Base-by-base conservation (phyloP, 805 yeast species). In the Candida germanica region DNA sequence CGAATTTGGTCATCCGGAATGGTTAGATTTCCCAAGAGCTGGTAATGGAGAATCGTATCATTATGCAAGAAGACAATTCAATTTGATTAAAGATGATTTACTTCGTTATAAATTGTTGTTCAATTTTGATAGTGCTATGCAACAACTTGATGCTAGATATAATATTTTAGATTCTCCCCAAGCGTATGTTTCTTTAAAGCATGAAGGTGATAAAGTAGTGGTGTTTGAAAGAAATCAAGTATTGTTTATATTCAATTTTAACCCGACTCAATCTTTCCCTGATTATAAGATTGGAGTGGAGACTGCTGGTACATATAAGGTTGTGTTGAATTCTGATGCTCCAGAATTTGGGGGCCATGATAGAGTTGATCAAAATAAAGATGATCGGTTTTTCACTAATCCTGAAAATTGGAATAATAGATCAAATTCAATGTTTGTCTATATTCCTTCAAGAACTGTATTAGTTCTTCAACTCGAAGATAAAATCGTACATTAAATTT, bases 1-100 rank as follows among this genome's bases (percentile, higher is more conserved):
- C 54, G 98, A 91, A 63, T 91, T 93, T 65, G 98, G 98, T 12
- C 98, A 91, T 53, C 98, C 98, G 3, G 98, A 91, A 58, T 91
- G 98, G 98, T 75, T 93, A 35, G 98, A 91, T 61, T 93, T 91
- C 72, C 98, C 98, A 10, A 79, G 96, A 52, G 82, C 47, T 19
- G 96, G 96, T 23, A 93, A 91, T 61, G 73, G 73, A 18, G 88
- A 87, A 57, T 82, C 93, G 13, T 91, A 85, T 63, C 93, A 86
- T 63, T 91, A 93, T 54, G 96, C 97, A 2, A 77, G 98, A 55
- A 78, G 98, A 52, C 98, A 91, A 61, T 93, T 89, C 73, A 87
- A 87, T 53, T 72, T 91, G 49, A 76, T 83, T 24, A 81, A 83
- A 36, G 97, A 93, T 56, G 76, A 81, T 18, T 62, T 87, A 42